Percentiles rank a stretch among this genome's conserved stretches.
These are phyloP conservation scores for Ilyonectria robusta DNA, from an alignment of 2,329 filamentous ascomycete genomes.

Conservation along the genomic window DNA sequence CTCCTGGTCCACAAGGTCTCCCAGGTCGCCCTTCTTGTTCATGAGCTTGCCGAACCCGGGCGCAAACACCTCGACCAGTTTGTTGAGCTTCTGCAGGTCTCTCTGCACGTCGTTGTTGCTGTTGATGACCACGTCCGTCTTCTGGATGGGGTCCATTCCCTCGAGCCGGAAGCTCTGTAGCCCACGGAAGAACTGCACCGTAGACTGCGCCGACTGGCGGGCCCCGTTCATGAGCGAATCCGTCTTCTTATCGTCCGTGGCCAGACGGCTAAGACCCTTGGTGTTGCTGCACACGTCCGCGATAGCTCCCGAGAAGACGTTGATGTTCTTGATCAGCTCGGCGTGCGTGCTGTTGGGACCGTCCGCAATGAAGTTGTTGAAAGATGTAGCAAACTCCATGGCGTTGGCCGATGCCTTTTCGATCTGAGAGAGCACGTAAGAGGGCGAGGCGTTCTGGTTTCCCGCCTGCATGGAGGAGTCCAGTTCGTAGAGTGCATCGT, in stretches of 20 bases:
- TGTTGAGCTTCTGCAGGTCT: conserved; percentile 93
- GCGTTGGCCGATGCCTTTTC: conserved; percentile 96
- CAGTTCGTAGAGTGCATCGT: conserved; percentile 96
- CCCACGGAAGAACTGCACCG: conserved; percentile 94
- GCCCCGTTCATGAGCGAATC: conserved; percentile 88
- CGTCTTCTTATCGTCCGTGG: conserved; percentile 94
- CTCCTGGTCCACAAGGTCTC: conserved; percentile 93
- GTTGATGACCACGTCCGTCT: conserved; percentile 97
- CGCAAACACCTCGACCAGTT: conserved; percentile 91
- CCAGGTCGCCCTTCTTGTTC: conserved; percentile 86
- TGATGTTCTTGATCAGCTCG: conserved; percentile 93
- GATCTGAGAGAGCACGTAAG: conserved; percentile 95
- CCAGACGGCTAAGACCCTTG: conserved; percentile 93
- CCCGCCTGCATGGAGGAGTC: conserved; percentile 98
- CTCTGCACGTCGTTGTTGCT: conserved; percentile 97
- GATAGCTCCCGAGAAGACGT: conserved; percentile 89
- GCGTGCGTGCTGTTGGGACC: conserved; percentile 91
- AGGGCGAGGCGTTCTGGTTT: conserved; percentile 96
- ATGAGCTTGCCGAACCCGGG: conserved; percentile 88
- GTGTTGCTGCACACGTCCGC: conserved; percentile 96
- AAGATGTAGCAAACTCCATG: conserved; percentile 97
- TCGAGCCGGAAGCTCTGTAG: conserved; percentile 95
- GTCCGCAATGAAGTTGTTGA: conserved; percentile 98
- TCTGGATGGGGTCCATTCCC: conserved; percentile 89
- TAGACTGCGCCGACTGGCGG: conserved; percentile 86